Evolutionary conservation across 2,329 filamentous ascomycete genomes (phyloP), one percentile per base, ranked within the genome.

Genomic region (Berkeleyomyces basicola): DNA sequence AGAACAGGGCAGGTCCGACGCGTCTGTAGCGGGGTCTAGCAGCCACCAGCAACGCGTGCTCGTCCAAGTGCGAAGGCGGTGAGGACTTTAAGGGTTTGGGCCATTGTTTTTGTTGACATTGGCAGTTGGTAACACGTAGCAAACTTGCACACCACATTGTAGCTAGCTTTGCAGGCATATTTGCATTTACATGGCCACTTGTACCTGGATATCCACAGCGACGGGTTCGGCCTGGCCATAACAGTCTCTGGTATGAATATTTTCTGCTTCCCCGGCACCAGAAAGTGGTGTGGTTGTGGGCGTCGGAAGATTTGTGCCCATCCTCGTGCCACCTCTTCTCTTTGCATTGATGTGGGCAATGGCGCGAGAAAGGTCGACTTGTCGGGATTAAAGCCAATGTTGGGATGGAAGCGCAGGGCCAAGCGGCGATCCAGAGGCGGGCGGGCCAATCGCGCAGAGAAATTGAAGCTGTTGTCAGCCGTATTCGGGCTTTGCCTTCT

Each of bases 401-500:
- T 23, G 31, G 49, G n/a, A 11, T 53, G 9, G 10, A 23, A 23
- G 11, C 37, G 33, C 49, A 53, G 49, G 49, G 49, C 49, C 49
- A 53, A 10, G 49, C n/a, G 49, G 49, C n/a, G 49, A 53, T 53
- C 49, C 33, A 23, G 14, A 53, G 23, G 7, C 49, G n/a, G 9
- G 39, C 16, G 31, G n/a, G 51, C 51, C 51, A 55, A 55, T 55
- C 36, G 51, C 14, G 44, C n/a, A 16, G 47, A 49, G 37, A 39
- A 61, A 61, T 47, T 61, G 46, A 36, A 11, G 51, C 39, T 36
- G 33, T 36, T 65, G 63, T 65, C 61, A 65, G 61, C 63, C 61
- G 61, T 65, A 65, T 65, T 62, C 63, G 49, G 59, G 49, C 63
- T 65, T 7, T 40, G 49, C 37, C 60, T 36, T 62, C 33, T 65